Base-by-base conservation (phyloP, 2,329 filamentous ascomycete genomes). In the Albifimbria verrucaria region DNA sequence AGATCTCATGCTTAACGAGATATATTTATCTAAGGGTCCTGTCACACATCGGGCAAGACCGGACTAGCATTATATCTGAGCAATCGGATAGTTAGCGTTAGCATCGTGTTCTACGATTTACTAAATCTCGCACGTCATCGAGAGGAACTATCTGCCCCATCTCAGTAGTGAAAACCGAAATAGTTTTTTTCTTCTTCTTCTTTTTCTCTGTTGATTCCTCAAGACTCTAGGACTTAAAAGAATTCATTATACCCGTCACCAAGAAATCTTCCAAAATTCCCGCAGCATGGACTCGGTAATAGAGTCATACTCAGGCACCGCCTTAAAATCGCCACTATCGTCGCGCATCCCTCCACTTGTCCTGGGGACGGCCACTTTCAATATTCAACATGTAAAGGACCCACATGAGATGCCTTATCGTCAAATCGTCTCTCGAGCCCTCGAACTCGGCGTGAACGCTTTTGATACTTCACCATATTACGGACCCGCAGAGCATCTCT, bases 381-480 rank as follows among this genome's bases (percentile, higher is more conserved):
- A 47, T 6, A 26, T 25, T 47, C 44, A 47, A 23, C 44, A 47
- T 47, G 44, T 47, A 17, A 47, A 47, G 26, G 44, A 47, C 44
- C 44, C 44, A 9, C 44, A 25, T n/a, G n/a, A 47, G 44, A 47
- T 47, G 44, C 44, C 44, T 11, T 47, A 47, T n/a, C 44, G 44
- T 24, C 44, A 47, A 15, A 47, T 47, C 18, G 44, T 47, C 20
- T 47, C 44, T 24, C 44, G 44, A 4, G 20, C 44, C 10, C 22
- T 47, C 9, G 44, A 47, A 23, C 44, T 47, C 4, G 44, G 44
- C 6, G 44, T 47, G 21, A 26, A 47, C 15, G 44, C 21, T 18
- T 47, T 52, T 22, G 50, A 52, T 22, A 52, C 50, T 12, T 52
- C 50, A 20, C 50, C 50, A 39, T 52, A 47, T 25, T 52, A 52